Percentiles rank a stretch among this genome's conserved stretches.
Evolutionary conservation across 2,329 filamentous ascomycete genomes (phyloP).

Genomic region (Knoxdaviesia proteae): DNA sequence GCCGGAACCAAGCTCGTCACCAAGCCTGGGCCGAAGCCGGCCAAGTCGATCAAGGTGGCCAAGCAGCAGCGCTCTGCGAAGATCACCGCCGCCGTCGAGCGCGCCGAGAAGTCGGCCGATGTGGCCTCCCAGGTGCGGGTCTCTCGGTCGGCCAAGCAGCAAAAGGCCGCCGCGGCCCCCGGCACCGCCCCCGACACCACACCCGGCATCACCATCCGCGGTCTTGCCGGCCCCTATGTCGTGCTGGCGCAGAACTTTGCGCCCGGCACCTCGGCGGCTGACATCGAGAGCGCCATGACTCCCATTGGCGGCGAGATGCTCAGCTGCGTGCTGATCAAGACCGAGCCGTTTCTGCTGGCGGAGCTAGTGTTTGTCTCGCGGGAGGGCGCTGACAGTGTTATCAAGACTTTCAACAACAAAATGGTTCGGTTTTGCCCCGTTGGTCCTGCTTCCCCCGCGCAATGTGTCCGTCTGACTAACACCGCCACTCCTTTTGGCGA

Average conservation of each 20-base stretch:
- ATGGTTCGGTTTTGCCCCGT: conserved; percentile 29
- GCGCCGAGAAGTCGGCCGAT: conserved; percentile 13
- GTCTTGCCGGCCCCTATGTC: conserved; percentile 49
- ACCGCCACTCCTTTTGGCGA: neutral
- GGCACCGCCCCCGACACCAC: conserved; percentile 11
- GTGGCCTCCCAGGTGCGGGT: conserved; percentile 16
- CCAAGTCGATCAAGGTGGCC: conserved; percentile 1
- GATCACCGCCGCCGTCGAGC: conserved; percentile 23
- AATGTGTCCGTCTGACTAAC: neutral
- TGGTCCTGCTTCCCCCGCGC: neutral
- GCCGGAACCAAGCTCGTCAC: conserved; percentile 14
- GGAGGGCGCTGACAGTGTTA: conserved; percentile 53
- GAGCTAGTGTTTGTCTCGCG: conserved; percentile 57
- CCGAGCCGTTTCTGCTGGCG: conserved; percentile 50
- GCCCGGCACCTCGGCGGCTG: conserved; percentile 57
- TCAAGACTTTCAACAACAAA: conserved; percentile 59
- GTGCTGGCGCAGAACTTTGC: conserved; percentile 69
- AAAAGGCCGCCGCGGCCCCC: neutral
- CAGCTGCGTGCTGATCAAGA: conserved; percentile 46
- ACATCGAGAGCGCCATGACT: conserved; percentile 68
- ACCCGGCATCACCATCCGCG: conserved; percentile 46
- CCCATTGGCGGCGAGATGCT: conserved; percentile 48
- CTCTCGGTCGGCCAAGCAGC: conserved; percentile 3
- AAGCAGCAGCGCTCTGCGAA: conserved; percentile 15
- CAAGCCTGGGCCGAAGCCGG: neutral